Conservation (phyloP, 768 basidiomycete genomes). For the Suillus fuscotomentosus region DNA sequence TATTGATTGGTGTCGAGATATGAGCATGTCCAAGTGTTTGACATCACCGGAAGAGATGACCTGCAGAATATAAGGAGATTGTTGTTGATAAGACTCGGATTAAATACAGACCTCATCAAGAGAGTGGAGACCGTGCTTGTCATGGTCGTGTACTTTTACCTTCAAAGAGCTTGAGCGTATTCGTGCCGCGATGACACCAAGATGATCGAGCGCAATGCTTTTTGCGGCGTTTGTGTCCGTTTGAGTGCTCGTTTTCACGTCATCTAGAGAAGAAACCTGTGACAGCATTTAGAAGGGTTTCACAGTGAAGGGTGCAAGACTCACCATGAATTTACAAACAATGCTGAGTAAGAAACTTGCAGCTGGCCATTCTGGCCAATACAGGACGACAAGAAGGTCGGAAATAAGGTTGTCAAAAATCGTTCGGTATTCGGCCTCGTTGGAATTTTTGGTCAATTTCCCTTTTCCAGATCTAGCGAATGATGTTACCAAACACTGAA, state of each 20-base stretch:
- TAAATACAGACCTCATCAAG: slow-evolving; percentile 63
- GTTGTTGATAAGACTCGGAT: background rate
- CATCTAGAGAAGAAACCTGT: slow-evolving; percentile 81
- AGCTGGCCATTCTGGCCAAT: slow-evolving; percentile 98
- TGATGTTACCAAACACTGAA: slow-evolving; percentile 12
- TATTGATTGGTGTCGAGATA: slow-evolving; percentile 64
- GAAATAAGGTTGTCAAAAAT: slow-evolving; percentile 91
- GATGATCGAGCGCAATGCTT: slow-evolving; percentile 87
- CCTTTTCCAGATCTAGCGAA: slow-evolving; percentile 73
- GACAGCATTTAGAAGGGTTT: background rate
- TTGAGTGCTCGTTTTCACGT: slow-evolving; percentile 63
- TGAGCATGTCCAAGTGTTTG: slow-evolving; percentile 55
- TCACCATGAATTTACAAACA: slow-evolving; percentile 82
- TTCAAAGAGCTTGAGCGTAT: slow-evolving; percentile 59
- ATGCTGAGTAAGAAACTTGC: slow-evolving; percentile 80
- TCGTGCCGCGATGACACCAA: slow-evolving; percentile 88
- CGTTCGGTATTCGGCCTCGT: slow-evolving; percentile 90
- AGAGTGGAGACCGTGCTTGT: slow-evolving; percentile 43
- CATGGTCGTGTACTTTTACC: slow-evolving; percentile 29
- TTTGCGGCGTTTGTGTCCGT: slow-evolving; percentile 84
- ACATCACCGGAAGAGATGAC: slow-evolving; percentile 50
- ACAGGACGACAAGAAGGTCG: slow-evolving; percentile 84
- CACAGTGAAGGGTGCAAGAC: slow-evolving; percentile 12
- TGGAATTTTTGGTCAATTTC: slow-evolving; percentile 85
- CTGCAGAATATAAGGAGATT: slow-evolving; percentile 29